These are phyloP conservation scores for Pichia sp. DNA, from an alignment of 1,139 yeast genomes.

Conservation along the genomic window DNA sequence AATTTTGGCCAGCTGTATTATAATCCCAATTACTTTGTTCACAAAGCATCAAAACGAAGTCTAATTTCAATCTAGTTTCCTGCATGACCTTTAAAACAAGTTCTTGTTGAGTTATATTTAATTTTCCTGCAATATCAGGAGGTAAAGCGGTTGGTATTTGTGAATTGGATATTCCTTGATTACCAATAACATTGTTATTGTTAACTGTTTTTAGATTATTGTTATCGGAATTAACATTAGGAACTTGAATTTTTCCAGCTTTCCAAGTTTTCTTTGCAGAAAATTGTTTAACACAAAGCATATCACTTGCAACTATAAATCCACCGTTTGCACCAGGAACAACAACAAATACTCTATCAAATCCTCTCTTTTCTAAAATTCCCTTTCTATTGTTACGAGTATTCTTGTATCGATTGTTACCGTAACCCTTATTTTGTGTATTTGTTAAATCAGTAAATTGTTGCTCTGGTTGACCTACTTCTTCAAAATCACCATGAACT, in stretches of 20 bases:
- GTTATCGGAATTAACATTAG: background rate
- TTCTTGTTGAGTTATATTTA: slow-evolving; percentile 57
- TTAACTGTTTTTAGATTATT: background rate
- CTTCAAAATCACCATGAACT: slow-evolving; percentile 81
- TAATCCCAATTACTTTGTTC: slow-evolving; percentile 88
- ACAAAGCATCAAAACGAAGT: slow-evolving; percentile 77
- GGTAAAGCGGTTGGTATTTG: slow-evolving; percentile 29
- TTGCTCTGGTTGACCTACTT: slow-evolving; percentile 36
- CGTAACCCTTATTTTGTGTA: slow-evolving; percentile 4
- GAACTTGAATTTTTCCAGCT: background rate
- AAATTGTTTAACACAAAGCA: slow-evolving; percentile 60
- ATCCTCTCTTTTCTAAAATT: slow-evolving; percentile 60
- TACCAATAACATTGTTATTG: slow-evolving; percentile 6
- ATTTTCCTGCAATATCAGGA: slow-evolving; percentile 47
- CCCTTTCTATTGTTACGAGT: slow-evolving; percentile 28
- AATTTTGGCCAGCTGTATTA: slow-evolving; percentile 62
- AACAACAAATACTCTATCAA: slow-evolving; percentile 80
- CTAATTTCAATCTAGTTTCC: slow-evolving; percentile 71
- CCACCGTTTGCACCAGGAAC: slow-evolving; percentile 66
- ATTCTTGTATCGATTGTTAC: slow-evolving; percentile 7
- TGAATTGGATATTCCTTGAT: background rate
- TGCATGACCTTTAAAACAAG: slow-evolving; percentile 57
- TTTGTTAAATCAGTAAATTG: slow-evolving; percentile 16
- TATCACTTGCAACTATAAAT: slow-evolving; percentile 80
- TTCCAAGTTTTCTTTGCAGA: slow-evolving; percentile 58